Percentiles rank a stretch among this genome's conserved stretches.
Evolutionary conservation across 2,329 filamentous ascomycete genomes (phyloP).

Genomic region (Penicillium olsonii): DNA sequence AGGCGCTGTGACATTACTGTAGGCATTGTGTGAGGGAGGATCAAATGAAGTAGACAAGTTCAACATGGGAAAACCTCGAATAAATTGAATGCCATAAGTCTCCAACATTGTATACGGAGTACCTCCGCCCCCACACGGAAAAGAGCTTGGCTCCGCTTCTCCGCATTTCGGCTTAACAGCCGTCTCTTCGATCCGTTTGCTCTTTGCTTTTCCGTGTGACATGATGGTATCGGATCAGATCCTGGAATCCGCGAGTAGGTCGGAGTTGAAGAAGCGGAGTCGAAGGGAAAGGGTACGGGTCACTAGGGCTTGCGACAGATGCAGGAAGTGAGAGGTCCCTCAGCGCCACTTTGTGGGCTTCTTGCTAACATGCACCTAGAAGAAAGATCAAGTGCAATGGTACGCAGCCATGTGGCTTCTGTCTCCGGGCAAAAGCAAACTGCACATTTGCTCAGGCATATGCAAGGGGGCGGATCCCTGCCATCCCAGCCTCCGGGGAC

Average conservation of each 20-base stretch:
- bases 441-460: slow-evolving; percentile 19
- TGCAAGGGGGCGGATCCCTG: slow-evolving; percentile 12
- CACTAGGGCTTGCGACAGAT: slow-evolving; percentile 45
- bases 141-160: neutral
- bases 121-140: neutral
- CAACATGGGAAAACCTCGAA: neutral
- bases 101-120: neutral
- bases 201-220: neutral
- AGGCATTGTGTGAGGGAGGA: slow-evolving; percentile 57
- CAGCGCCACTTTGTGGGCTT: slow-evolving; percentile 3
- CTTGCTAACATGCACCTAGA: slow-evolving; percentile 15
- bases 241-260: no score
- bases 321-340: slow-evolving; percentile 31
- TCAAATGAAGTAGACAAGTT: no score
- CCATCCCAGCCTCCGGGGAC: neutral
- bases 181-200: neutral
- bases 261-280: neutral
- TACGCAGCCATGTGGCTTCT: slow-evolving; percentile 50
- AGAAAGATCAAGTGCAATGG: slow-evolving; percentile 60
- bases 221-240: neutral
- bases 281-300: slow-evolving; percentile 28
- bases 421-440: slow-evolving; percentile 10
- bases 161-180: neutral
- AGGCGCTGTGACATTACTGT: slow-evolving; percentile 79
- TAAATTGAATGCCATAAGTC: neutral